Base-by-base conservation (phyloP, 148 eudicot species). In the Heliosperma pusillum region DNA sequence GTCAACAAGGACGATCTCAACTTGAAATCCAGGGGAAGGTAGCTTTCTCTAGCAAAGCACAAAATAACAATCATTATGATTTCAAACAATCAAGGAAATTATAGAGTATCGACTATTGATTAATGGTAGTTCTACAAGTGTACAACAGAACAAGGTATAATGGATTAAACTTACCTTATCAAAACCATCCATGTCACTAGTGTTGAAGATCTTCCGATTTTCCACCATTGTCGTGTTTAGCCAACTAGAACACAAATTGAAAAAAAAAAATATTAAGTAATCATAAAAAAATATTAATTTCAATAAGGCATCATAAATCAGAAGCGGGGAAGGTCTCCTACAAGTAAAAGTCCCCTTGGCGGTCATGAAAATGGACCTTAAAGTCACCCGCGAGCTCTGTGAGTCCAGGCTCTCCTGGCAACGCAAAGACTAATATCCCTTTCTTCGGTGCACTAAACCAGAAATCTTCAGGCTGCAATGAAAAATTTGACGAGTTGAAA, bases 271-370 rank as follows among this genome's bases (percentile, higher is more conserved):
- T 50, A 30, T 19, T 10, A 50, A 77, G 64, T 26, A 66, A 22
- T 7, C 16, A 6, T n/a, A n/a, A n/a, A n/a, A n/a, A n/a, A 5
- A 30, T 45, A n/a, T 44, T 2, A 76, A 70, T 52, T 69, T 40
- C 73, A n/a, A 59, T 17, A 60, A 74, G 30, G 20, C 42, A 66
- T 61, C 16, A 45, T 74, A 22, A 63, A 76, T 74, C 53, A 50
- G 67, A 58, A n/a, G 29, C 19, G 59, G 59, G 3, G 40, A 4
- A 50, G 53, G 47, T 44, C 24, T 26, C 85, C 56, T 90, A 92
- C 99, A 93, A 90, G 87, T 96, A 96, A 80, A 96, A 96, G 82
- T 92, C 99, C 67, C 99, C 99, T 83, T 92, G 97, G 47, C 95
- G 82, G 72, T 96, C 97, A 80, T 96, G 97, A 88, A 96, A 96